Evolutionary conservation across 2,329 filamentous ascomycete genomes (phyloP).

Genomic region (Emergomyces pasteurianus): DNA sequence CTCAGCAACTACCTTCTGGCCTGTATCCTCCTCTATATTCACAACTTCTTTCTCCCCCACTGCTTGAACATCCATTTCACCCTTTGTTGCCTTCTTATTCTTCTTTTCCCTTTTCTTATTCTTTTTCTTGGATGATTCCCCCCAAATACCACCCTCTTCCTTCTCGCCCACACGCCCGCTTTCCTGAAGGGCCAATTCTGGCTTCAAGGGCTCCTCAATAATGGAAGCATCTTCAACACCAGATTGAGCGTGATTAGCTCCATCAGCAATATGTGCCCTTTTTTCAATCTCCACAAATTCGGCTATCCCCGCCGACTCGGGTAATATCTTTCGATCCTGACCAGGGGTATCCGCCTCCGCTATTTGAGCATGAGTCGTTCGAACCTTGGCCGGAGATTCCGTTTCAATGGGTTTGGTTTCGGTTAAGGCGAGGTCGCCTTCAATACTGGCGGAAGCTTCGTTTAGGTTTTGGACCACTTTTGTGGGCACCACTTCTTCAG

Average conservation of each 20-base stretch:
- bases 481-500: background rate
- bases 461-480: background rate
- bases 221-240: background rate
- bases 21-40: background rate
- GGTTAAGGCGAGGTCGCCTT: background rate
- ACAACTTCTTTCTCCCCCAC: background rate
- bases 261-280: background rate
- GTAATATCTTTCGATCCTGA: background rate
- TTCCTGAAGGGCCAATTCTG: background rate
- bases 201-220: background rate
- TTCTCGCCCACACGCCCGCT: background rate
- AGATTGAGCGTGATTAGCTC: background rate
- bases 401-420: background rate
- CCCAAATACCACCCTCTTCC: conserved; percentile 9
- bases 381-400: background rate
- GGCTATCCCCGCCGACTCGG: background rate
- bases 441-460: background rate
- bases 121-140: conserved; percentile 24
- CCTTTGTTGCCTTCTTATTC: conserved; percentile 11
- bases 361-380: background rate
- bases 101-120: conserved; percentile 19
- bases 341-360: background rate
- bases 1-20: background rate
- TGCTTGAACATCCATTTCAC: background rate
- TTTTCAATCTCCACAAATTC: background rate